Conservation (phyloP, 2,329 filamentous ascomycete genomes). For the Geosmithia morbida region DNA sequence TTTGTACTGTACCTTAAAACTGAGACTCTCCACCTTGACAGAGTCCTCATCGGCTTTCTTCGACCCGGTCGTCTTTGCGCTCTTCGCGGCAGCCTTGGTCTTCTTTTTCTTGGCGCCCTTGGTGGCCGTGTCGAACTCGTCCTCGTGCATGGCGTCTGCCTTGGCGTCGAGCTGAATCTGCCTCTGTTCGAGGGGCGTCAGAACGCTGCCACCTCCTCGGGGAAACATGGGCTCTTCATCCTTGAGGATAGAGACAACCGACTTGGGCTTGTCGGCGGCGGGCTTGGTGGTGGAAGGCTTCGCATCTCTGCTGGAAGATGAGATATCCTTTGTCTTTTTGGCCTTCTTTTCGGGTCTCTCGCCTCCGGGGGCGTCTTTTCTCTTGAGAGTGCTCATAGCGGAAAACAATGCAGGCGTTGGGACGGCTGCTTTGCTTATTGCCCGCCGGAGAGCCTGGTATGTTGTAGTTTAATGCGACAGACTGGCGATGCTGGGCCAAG, state of each 20-base stretch:
- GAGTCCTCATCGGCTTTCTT: conserved; percentile 32
- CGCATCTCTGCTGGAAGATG: conserved; percentile 11
- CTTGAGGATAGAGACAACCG: conserved; percentile 32
- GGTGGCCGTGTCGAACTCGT: conserved; percentile 42
- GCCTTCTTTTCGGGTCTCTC: conserved; percentile 32
- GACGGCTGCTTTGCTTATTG: conserved; percentile 1
- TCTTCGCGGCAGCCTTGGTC: conserved; percentile 36
- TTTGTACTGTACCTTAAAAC: conserved; percentile 55
- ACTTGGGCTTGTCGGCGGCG: conserved; percentile 14
- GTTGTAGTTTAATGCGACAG: not conserved
- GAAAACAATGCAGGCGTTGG: not conserved
- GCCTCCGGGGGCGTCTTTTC: conserved; percentile 41
- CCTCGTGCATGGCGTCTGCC: conserved; percentile 81
- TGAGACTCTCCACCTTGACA: conserved; percentile 73
- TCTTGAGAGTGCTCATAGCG: conserved; percentile 40
- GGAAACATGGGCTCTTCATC: conserved; percentile 88
- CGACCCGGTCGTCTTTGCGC: conserved; percentile 35
- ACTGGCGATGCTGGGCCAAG: not conserved
- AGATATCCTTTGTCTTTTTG: conserved; percentile 26
- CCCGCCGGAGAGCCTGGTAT: not conserved
- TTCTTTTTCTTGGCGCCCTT: conserved; percentile 39
- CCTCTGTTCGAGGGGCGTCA: conserved; percentile 91
- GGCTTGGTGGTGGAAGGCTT: conserved; percentile 12
- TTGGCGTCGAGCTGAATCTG: conserved; percentile 91
- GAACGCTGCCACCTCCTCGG: conserved; percentile 75